A percentile compares a stretch with the other conserved stretches of the same genome.
These are phyloP conservation scores for Monosporascus sp. DNA, from an alignment of 2,329 filamentous ascomycete species.

Conservation along the genomic window DNA sequence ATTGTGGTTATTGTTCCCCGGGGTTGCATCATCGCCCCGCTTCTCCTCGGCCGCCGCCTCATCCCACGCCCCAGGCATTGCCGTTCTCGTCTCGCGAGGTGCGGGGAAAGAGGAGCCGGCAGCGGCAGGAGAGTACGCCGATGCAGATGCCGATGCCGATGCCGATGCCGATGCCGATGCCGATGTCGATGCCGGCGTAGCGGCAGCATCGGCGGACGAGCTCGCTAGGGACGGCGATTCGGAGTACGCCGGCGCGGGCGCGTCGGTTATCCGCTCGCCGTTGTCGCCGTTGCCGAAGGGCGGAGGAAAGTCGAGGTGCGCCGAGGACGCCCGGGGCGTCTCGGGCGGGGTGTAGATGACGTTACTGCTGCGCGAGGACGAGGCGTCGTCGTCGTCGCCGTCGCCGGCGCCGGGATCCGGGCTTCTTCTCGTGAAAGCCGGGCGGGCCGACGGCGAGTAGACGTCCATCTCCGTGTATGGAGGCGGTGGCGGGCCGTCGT, in stretches of 20 bases:
- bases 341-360: constrained; percentile 49
- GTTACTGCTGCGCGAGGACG: constrained; percentile 38
- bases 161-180: no score
- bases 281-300: constrained; percentile 20
- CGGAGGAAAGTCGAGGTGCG: constrained; percentile 8
- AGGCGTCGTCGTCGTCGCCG: constrained; percentile 27
- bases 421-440: neutral
- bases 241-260: constrained; percentile 41
- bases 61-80: constrained; percentile 30
- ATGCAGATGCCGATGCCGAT: no score
- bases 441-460: constrained; percentile 39
- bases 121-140: no score
- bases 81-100: neutral
- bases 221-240: constrained; percentile 20
- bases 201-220: neutral
- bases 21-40: neutral
- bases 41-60: constrained; percentile 19
- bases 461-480: constrained; percentile 56
- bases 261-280: constrained; percentile 20
- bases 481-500: constrained; percentile 44
- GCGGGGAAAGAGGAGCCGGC: no score
- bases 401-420: constrained; percentile 16
- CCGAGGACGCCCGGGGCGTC: constrained; percentile 35
- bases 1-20: no score
- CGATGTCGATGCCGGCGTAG: no score